Base-by-base conservation (phyloP, 1,284 basidiomycete genomes). In the Fomitopsis schrenkii region DNA sequence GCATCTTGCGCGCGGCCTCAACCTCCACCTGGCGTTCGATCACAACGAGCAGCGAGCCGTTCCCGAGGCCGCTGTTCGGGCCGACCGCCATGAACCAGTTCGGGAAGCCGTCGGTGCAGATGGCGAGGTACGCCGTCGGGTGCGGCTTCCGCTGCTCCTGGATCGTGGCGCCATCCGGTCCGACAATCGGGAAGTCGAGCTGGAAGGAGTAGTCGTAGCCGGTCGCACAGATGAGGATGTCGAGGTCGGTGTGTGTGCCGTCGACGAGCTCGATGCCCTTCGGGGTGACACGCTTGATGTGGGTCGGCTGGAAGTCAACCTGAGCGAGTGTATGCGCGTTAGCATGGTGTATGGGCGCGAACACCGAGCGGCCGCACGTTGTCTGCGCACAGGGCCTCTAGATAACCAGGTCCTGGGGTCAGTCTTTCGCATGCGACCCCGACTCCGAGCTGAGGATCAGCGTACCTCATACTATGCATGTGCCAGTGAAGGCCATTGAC, bases 361-460 rank as follows among this genome's bases (percentile, higher is more conserved):
- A 10, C 2, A 22, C 33, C 22, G 9, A 17, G 9, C 59, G 15
- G 46, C 75, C 52, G 22, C 59, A 85, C 85, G 67, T 88, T 87
- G 58, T 83, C 81, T 69, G 82, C 76, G 63, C 81, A 83, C 7
- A 88, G 70, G 0, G 87, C 83, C 66, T 87, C 85, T 26, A 89
- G 76, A 68, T 86, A 89, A 2, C 86, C 85, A 35, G 85, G 85
- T 0, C 85, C 87, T 2, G 87, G 86, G 0, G 87, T 88, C 45
- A 87, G 71, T 44, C 87, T 77, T 38, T 83, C 77, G 69, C 85
- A 88, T 9, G 75, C 78, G 14, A 86, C 81, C 3, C 80, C 75
- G 66, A 87, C 22, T 22, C 22, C 22, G 22, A 22, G 22, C 22
- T 22, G 22, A 2, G 22, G 22, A 22, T 22, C 22, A 22, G 22